Evolutionary conservation across 495 filamentous ascomycete species (phyloP).

Genomic region (Lentithecium fluviatile): DNA sequence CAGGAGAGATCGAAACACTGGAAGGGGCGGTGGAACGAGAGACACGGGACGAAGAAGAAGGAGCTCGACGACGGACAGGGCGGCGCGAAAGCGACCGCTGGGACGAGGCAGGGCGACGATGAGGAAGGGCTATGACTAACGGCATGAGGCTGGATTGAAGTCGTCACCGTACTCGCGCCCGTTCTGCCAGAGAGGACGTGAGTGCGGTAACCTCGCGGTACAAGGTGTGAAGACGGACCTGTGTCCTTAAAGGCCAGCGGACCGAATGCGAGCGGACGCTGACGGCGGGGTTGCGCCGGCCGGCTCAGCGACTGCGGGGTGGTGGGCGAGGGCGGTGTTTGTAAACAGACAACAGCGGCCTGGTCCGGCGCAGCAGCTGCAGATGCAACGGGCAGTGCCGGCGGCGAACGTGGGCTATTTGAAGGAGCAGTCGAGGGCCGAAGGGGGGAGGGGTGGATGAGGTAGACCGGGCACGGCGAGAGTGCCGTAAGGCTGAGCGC

Average conservation of each 20-base stretch:
- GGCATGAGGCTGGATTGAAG: constrained; percentile 32
- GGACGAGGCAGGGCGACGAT: constrained; percentile 27
- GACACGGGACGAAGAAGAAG: constrained; percentile 16
- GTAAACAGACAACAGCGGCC: constrained; percentile 16
- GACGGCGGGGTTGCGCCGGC: constrained; percentile 21
- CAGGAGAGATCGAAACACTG: constrained; percentile 24
- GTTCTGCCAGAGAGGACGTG: constrained; percentile 38
- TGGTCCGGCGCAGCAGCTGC: constrained; percentile 13
- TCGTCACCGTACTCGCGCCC: constrained; percentile 29
- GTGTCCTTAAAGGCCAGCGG: constrained; percentile 16
- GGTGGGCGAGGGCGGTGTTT: constrained; percentile 12
- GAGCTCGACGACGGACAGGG: constrained; percentile 22
- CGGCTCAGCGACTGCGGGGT: background rate
- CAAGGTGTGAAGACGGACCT: constrained; percentile 29
- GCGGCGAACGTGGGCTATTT: constrained; percentile 1
- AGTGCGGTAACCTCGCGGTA: constrained; percentile 32
- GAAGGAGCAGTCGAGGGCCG: constrained; percentile 1
- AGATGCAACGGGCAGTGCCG: constrained; percentile 3
- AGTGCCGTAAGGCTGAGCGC: constrained; percentile 22
- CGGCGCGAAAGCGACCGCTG: constrained; percentile 30
- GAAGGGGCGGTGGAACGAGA: constrained; percentile 21
- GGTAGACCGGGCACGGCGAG: constrained; percentile 1
- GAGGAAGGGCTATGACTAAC: constrained; percentile 39
- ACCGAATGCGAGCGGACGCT: background rate
- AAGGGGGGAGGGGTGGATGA: constrained; percentile 23